Base-by-base conservation (phyloP, 2,329 filamentous ascomycete genomes). In the Alternaria hordeiaustralica region DNA sequence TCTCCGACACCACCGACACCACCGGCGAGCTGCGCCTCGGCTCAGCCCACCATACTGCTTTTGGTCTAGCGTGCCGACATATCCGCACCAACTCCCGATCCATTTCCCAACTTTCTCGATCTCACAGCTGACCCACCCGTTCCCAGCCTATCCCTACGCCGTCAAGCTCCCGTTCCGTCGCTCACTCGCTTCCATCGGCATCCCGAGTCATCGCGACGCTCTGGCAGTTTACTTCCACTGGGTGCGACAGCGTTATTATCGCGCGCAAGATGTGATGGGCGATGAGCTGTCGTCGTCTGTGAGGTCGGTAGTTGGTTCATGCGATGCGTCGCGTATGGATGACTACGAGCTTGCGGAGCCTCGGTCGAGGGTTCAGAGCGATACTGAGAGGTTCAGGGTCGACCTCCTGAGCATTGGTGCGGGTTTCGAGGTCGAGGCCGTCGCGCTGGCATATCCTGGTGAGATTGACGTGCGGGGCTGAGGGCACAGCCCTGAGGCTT, bases 151-250 rank as follows among this genome's bases (percentile, higher is more conserved):
- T 43, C 55, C 44, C 23, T 62, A 47, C 43, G 41, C 50, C 28
- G 50, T 60, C 56, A 59, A 60, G 33, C 23, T 28, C 41, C 65
- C 64, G 15, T 47, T 45, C 30, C 68, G 70, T 44, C 46, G 55
- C 41, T 71, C 69, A 5, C 71, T 75, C 36, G 60, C 58, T 36
- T 50, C 26, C 59, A 62, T 67, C 47, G 71, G 73, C 53, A 67
- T 75, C 50, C 71, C 71, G 9, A 60, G 70, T 49, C 67, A 63
- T 30, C 55, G 64, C 26, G 71, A 75, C 25, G 61, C 68, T 15
- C 65, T 76, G 28, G 69, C 72, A 10, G 36, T 75, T 3, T 73
- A 72, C 18, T 51, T 76, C 8, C 69, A 58, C 63, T 75, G 71
- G 73, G 36, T 57, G 36, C 64, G 64, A 3, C 68, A 71, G 49